Conservation (phyloP, 257 asterid genomes). For the Solanum boliviense region DNA sequence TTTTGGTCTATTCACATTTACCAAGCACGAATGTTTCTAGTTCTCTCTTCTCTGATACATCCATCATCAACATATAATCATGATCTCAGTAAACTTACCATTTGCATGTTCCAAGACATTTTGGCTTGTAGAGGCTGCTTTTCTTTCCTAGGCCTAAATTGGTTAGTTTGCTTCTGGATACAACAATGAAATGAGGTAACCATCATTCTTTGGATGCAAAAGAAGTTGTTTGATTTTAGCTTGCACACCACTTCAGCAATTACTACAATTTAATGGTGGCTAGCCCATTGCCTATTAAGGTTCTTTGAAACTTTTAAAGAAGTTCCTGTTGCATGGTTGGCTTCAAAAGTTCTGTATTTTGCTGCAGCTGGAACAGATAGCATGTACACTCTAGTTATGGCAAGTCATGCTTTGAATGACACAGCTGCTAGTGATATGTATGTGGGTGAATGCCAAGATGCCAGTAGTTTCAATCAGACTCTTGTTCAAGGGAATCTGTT, state of each 20-base stretch:
- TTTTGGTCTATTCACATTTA: neutral
- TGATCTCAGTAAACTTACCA: neutral
- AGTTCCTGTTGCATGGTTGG: neutral
- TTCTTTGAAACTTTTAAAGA: neutral
- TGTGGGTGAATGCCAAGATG: slow-evolving; percentile 88
- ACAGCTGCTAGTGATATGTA: slow-evolving; percentile 54
- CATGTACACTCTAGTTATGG: slow-evolving; percentile 76
- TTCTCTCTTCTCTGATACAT: neutral
- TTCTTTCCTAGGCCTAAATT: neutral
- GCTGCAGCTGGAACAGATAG: slow-evolving; percentile 71
- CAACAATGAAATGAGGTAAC: neutral
- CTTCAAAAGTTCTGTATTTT: neutral
- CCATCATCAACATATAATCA: neutral
- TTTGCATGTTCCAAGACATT: neutral
- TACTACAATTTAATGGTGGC: neutral
- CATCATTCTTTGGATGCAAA: neutral
- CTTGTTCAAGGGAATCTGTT: slow-evolving; percentile 66
- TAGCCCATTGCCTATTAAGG: neutral
- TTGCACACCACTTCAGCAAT: neutral
- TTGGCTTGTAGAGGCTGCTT: neutral
- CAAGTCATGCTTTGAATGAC: slow-evolving; percentile 62
- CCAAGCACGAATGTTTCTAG: neutral
- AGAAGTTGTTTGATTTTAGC: neutral
- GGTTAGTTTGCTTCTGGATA: neutral
- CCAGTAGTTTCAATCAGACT: slow-evolving; percentile 45